These are phyloP conservation scores for Rhodofomes roseus DNA, from an alignment of 1,284 basidiomycete species.

Conservation along the genomic window DNA sequence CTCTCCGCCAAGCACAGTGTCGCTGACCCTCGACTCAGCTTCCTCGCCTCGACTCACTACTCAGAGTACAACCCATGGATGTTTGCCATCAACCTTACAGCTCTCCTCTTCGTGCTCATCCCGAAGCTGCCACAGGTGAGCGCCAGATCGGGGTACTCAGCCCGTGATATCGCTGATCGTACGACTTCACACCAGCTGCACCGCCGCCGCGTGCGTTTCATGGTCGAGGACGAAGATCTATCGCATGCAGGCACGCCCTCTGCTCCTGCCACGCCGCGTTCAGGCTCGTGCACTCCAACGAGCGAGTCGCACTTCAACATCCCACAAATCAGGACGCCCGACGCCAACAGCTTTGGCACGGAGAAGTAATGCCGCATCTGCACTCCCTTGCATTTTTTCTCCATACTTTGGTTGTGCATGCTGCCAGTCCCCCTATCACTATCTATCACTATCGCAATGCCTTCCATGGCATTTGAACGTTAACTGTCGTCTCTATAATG, in stretches of 20 bases:
- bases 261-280: constrained; percentile 46
- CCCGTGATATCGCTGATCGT: background rate
- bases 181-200: constrained; percentile 52
- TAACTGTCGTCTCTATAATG: background rate
- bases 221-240: constrained; percentile 45
- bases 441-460: background rate
- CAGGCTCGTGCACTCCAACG: constrained; percentile 27
- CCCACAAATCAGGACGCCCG: constrained; percentile 31
- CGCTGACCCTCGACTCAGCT: constrained; percentile 45
- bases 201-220: constrained; percentile 73
- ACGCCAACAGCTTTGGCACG: constrained; percentile 23
- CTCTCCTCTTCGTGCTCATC: constrained; percentile 83
- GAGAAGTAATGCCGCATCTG: background rate
- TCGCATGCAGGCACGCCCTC: constrained; percentile 67
- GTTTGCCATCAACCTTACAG: constrained; percentile 89
- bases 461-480: background rate
- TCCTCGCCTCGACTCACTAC: constrained; percentile 97
- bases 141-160: background rate
- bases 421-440: background rate
- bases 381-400: background rate
- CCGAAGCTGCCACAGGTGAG: constrained; percentile 92
- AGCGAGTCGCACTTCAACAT: constrained; percentile 14
- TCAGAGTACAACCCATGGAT: constrained; percentile 92
- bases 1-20: background rate
- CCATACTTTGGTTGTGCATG: background rate